Conservation (phyloP, 148 eudicot species). For the Agrostemma githago region DNA sequence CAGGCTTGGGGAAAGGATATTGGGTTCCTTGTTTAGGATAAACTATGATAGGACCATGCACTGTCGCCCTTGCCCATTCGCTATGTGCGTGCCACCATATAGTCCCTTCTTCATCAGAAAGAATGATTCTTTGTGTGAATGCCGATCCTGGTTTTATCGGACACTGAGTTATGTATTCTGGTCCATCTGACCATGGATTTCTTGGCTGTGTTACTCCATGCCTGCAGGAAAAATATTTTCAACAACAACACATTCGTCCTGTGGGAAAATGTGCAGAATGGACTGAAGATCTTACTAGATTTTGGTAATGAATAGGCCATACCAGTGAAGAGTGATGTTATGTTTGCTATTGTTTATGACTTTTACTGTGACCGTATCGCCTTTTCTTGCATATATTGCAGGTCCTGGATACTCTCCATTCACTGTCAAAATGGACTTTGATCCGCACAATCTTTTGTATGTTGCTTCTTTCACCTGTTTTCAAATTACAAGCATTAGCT, state of each 20-base stretch:
- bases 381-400: slow-evolving; percentile 30
- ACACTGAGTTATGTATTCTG: slow-evolving; percentile 51
- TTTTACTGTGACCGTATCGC: slow-evolving; percentile 34
- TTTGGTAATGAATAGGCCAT: background rate
- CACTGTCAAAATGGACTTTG: slow-evolving; percentile 44
- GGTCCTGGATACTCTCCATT: slow-evolving; percentile 54
- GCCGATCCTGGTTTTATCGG: slow-evolving; percentile 38
- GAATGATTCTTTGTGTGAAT: slow-evolving; percentile 36
- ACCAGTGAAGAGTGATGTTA: slow-evolving; percentile 60
- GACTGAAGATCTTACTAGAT: background rate
- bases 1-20: slow-evolving; percentile 43
- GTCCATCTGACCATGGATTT: slow-evolving; percentile 64
- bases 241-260: background rate
- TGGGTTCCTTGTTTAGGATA: slow-evolving; percentile 27
- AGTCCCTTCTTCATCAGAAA: slow-evolving; percentile 55
- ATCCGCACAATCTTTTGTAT: slow-evolving; percentile 37
- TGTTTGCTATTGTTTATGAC: slow-evolving; percentile 32
- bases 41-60: slow-evolving; percentile 34
- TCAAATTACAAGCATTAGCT: background rate
- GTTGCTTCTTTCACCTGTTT: slow-evolving; percentile 29
- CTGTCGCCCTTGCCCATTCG: slow-evolving; percentile 51
- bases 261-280: background rate
- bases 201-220: slow-evolving; percentile 57
- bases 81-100: slow-evolving; percentile 70
- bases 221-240: slow-evolving; percentile 26